These are phyloP conservation scores for Dichomitus squalens DNA, from an alignment of 1,284 basidiomycete genomes.

Conservation along the genomic window DNA sequence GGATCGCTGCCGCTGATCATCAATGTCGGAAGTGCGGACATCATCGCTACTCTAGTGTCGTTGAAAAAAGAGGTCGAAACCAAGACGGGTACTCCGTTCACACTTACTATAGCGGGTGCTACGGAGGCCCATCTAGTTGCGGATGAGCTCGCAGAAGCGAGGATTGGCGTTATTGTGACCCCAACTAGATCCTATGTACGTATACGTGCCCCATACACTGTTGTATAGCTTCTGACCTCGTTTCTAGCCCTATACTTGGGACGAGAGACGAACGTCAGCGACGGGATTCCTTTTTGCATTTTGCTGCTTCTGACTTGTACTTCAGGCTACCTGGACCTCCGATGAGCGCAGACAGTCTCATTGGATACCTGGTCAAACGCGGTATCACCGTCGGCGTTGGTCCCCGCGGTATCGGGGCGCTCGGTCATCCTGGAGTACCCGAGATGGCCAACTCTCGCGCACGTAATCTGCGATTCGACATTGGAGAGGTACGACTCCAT, in stretches of 20 bases:
- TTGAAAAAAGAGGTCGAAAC: slow-evolving; percentile 76
- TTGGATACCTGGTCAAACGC: slow-evolving; percentile 62
- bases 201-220: not conserved
- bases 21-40: slow-evolving; percentile 64
- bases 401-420: slow-evolving; percentile 10
- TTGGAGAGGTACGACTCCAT: slow-evolving; percentile 47
- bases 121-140: slow-evolving; percentile 79
- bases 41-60: slow-evolving; percentile 75
- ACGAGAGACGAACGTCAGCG: slow-evolving; percentile 50
- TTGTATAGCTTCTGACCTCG: not conserved
- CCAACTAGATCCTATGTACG: slow-evolving; percentile 54
- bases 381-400: slow-evolving; percentile 80
- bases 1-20: slow-evolving; percentile 61
- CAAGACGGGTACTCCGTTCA: slow-evolving; percentile 41
- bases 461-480: slow-evolving; percentile 64
- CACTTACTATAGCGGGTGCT: slow-evolving; percentile 68
- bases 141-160: slow-evolving; percentile 67
- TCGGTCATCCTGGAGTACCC: slow-evolving; percentile 30
- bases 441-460: slow-evolving; percentile 52
- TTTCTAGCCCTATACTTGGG: slow-evolving; percentile 51
- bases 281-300: not conserved
- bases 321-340: slow-evolving; percentile 69
- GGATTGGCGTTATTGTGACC: slow-evolving; percentile 75
- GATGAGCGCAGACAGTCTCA: slow-evolving; percentile 63
- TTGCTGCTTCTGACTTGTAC: slow-evolving; percentile 22